These are phyloP conservation scores for Colletotrichum sp. DNA, from an alignment of 2,329 filamentous ascomycete genomes.

Conservation along the genomic window DNA sequence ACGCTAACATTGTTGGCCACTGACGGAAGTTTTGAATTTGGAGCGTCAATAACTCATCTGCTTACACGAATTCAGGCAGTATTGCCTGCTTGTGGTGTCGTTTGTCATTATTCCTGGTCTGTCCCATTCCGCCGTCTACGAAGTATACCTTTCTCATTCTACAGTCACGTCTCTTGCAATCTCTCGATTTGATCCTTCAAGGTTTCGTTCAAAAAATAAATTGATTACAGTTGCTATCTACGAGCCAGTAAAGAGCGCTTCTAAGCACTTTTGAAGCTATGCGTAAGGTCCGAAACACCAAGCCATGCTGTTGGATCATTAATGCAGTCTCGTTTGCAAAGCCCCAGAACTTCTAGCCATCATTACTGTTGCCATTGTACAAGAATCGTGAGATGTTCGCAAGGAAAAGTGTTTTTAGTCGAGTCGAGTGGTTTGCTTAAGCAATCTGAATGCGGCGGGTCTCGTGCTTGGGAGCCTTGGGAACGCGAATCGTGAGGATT, in stretches of 20 bases:
- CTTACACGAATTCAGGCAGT: background rate
- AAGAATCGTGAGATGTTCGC: background rate
- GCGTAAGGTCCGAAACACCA: background rate
- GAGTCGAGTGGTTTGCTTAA: conserved; percentile 31
- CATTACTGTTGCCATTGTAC: background rate
- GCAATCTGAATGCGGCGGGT: conserved; percentile 58
- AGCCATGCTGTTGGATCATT: background rate
- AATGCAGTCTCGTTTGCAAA: background rate
- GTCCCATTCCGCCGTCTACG: background rate
- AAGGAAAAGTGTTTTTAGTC: background rate
- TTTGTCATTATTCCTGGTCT: background rate
- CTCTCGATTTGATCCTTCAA: background rate
- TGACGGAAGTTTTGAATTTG: background rate
- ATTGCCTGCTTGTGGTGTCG: background rate
- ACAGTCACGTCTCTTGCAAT: background rate
- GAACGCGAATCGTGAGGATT: conserved; percentile 66
- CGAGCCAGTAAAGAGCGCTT: background rate
- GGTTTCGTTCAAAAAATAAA: background rate
- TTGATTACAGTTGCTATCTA: background rate
- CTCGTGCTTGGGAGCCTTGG: conserved; percentile 68
- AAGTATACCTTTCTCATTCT: background rate
- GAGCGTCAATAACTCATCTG: conserved; percentile 41
- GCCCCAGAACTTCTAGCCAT: background rate
- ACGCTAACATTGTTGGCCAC: background rate
- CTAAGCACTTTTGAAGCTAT: background rate